Conservation (phyloP, 495 filamentous ascomycete species). For the Xylaria bambusicola region DNA sequence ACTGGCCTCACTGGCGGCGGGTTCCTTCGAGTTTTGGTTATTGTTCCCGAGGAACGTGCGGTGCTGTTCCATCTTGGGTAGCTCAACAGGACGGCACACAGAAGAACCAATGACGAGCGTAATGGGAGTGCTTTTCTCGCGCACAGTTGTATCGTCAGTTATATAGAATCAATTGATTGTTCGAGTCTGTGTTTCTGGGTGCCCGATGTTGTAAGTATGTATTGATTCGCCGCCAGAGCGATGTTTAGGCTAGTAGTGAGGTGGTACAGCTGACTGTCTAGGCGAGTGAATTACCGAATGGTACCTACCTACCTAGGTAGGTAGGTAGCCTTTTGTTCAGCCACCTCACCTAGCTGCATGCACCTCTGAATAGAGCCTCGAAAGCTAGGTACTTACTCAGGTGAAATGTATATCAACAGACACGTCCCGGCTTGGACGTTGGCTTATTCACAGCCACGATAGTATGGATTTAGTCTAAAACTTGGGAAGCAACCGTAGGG, state of each 20-base stretch:
- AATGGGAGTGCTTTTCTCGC: no score
- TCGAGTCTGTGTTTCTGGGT: not conserved
- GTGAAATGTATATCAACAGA: no score
- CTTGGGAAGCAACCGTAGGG: no score
- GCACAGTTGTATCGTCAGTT: not conserved
- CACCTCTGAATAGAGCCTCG: no score
- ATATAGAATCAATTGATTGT: not conserved
- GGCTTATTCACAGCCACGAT: no score
- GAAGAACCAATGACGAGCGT: not conserved
- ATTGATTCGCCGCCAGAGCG: not conserved
- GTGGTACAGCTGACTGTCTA: not conserved
- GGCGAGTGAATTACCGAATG: constrained; percentile 2
- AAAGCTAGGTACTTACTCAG: no score
- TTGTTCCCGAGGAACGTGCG: constrained; percentile 1
- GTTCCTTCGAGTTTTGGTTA: constrained; percentile 20
- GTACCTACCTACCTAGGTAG: not conserved
- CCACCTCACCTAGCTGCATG: no score
- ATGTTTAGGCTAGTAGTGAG: not conserved
- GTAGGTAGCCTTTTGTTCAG: not conserved
- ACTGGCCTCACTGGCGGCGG: constrained; percentile 22
- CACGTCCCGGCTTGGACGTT: no score
- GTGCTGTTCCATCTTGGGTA: constrained; percentile 18
- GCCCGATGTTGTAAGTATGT: no score
- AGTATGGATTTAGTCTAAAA: no score
- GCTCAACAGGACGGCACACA: not conserved